Percentiles rank a stretch among this genome's conserved stretches.
These are phyloP conservation scores for Rickenella mellea DNA, from an alignment of 768 basidiomycete species.

Conservation along the genomic window DNA sequence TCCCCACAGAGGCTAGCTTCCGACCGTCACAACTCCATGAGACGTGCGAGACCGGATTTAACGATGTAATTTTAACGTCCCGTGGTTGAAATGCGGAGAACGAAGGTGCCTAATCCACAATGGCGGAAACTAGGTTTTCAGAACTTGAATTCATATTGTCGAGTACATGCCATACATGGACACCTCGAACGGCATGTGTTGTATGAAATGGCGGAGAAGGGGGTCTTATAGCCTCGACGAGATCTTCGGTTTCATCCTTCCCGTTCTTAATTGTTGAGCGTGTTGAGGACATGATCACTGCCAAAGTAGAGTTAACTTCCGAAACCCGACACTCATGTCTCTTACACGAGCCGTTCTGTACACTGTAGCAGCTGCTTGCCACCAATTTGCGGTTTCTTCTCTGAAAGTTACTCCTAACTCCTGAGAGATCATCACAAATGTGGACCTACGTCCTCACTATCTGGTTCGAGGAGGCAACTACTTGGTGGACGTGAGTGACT, in stretches of 20 bases:
- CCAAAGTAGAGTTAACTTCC: too few relatives aligned
- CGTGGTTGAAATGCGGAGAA: conserved; percentile 76
- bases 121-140: background rate
- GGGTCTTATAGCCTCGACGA: conserved; percentile 24
- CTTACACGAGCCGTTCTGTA: too few relatives aligned
- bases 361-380: too few relatives aligned
- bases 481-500: too few relatives aligned
- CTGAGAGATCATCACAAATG: too few relatives aligned
- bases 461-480: too few relatives aligned
- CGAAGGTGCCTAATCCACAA: conserved; percentile 50
- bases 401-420: too few relatives aligned
- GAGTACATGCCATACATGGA: conserved; percentile 50
- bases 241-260: background rate
- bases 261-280: background rate
- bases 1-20: conserved; percentile 71
- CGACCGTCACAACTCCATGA: conserved; percentile 83
- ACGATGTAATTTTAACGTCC: conserved; percentile 56
- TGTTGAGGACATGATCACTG: background rate
- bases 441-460: too few relatives aligned
- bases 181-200: conserved; percentile 57
- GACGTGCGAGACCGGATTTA: conserved; percentile 62
- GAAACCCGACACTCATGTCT: too few relatives aligned
- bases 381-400: too few relatives aligned
- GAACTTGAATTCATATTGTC: background rate
- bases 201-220: conserved; percentile 68